Percentiles rank a stretch among this genome's conserved stretches.
These are phyloP conservation scores for Cordyceps militaris DNA, from an alignment of 2,329 filamentous ascomycete species.

Conservation along the genomic window DNA sequence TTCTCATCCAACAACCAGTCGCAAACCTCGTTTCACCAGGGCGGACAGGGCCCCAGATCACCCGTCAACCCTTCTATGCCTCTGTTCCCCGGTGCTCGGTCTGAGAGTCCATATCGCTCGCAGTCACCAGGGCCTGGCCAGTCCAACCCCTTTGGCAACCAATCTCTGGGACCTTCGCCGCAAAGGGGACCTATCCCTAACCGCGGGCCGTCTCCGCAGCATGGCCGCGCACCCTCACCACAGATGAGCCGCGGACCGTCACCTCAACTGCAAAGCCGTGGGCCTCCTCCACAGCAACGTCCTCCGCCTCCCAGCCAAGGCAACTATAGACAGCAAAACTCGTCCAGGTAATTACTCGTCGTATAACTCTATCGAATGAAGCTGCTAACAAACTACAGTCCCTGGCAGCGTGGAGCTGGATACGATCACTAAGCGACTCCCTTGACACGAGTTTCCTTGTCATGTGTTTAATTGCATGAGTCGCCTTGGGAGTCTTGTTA, in stretches of 20 bases:
- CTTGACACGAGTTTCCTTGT: constrained; percentile 9
- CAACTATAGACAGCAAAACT: constrained; percentile 30
- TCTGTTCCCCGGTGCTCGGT: constrained; percentile 32
- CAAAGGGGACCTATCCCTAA: constrained; percentile 7
- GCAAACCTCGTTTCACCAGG: constrained; percentile 21
- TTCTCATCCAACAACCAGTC: constrained; percentile 28
- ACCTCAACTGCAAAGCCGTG: constrained; percentile 4
- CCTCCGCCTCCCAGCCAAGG: constrained; percentile 14
- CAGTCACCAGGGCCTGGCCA: constrained; percentile 26
- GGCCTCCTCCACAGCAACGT: constrained; percentile 22
- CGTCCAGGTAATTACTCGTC: constrained; percentile 28
- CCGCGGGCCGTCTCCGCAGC: constrained; percentile 6
- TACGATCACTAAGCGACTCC: constrained; percentile 29
- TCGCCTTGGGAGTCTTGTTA: neutral
- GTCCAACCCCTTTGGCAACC: constrained; percentile 15
- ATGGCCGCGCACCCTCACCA: constrained; percentile 4
- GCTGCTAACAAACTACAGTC: constrained; percentile 25
- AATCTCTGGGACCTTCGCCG: constrained; percentile 10
- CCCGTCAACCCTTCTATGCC: constrained; percentile 37
- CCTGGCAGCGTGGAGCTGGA: constrained; percentile 40
- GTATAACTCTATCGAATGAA: neutral
- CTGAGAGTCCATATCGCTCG: constrained; percentile 30
- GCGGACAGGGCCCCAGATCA: constrained; percentile 26
- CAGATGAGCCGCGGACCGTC: constrained; percentile 7
- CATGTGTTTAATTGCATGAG: constrained; percentile 6